Conservation (phyloP, 352 stramenopile species). For the Achlya hypogyna region DNA sequence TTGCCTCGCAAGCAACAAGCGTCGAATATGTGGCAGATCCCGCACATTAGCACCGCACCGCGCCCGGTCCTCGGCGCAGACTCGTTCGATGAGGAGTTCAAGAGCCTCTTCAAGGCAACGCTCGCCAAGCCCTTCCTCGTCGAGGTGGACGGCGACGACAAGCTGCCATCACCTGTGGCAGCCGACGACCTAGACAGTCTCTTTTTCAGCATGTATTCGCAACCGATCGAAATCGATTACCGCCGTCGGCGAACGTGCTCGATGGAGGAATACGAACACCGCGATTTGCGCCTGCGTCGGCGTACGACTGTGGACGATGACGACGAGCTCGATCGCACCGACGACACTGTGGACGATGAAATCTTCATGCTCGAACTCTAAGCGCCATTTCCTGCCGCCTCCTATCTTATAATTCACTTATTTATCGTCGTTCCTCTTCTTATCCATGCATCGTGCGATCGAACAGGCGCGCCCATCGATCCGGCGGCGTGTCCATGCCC, state of each 20-base stretch:
- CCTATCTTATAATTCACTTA: background rate
- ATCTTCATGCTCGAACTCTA: conserved; percentile 17
- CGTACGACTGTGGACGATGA: background rate
- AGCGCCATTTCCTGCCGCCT: background rate
- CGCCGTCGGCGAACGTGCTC: conserved; percentile 10
- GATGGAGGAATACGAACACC: conserved; percentile 10
- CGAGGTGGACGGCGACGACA: background rate
- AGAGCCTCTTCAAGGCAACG: conserved; percentile 14
- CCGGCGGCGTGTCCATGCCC: too few species aligned
- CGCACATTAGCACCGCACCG: background rate
- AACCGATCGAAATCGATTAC: conserved; percentile 21
- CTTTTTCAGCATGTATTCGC: conserved; percentile 4
- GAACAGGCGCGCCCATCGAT: background rate
- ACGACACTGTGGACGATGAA: background rate
- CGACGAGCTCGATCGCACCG: background rate
- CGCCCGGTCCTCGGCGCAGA: background rate
- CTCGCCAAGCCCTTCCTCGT: background rate
- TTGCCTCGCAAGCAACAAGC: background rate
- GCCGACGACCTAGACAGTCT: background rate
- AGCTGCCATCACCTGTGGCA: background rate
- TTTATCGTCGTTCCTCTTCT: background rate
- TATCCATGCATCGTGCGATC: background rate
- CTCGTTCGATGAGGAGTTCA: conserved; percentile 19
- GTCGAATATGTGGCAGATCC: background rate
- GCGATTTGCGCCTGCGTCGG: conserved; percentile 5